Evolutionary conservation across 352 stramenopile genomes (phyloP).

Genomic region (Globisporangium radiosum): DNA sequence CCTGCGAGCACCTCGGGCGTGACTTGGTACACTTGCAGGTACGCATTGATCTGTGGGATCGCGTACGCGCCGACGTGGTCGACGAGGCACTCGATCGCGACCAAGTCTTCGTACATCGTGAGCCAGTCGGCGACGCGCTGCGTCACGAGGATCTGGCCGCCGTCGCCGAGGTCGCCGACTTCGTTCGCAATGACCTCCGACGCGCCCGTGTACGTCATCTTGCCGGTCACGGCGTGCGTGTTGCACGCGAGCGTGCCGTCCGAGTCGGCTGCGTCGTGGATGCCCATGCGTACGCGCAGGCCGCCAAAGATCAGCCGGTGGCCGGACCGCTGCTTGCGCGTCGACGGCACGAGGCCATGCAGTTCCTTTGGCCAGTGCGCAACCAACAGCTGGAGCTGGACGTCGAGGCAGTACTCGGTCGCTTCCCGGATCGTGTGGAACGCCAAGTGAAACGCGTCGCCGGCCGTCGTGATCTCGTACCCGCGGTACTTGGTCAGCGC

Average conservation of each 20-base stretch:
- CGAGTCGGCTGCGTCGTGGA: conserved; percentile 34
- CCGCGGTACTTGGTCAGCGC: conserved; percentile 30
- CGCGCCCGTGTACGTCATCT: conserved; percentile 49
- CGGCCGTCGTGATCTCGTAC: conserved; percentile 57
- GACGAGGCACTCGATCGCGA: conserved; percentile 19
- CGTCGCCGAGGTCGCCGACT: conserved; percentile 36
- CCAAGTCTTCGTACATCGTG: conserved; percentile 14
- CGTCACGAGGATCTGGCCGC: conserved; percentile 48
- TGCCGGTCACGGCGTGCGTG: conserved; percentile 38
- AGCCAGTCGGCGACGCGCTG: conserved; percentile 36
- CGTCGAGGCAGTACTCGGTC: conserved; percentile 43
- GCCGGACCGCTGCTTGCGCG: conserved; percentile 26
- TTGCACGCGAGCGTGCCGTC: conserved; percentile 42
- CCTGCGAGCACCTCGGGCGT: no score
- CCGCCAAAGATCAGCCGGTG: conserved; percentile 36
- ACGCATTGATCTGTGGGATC: conserved; percentile 16
- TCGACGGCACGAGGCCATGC: conserved; percentile 29
- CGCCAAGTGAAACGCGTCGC: conserved; percentile 54
- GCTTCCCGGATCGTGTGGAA: conserved; percentile 49
- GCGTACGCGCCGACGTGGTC: conserved; percentile 19
- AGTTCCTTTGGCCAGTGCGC: conserved; percentile 37
- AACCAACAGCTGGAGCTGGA: conserved; percentile 38
- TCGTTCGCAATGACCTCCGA: conserved; percentile 52
- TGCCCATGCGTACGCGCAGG: conserved; percentile 47
- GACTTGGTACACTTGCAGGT: no score